Base-by-base conservation (phyloP, 2,329 filamentous ascomycete genomes). In the Magnaporthales sp. region DNA sequence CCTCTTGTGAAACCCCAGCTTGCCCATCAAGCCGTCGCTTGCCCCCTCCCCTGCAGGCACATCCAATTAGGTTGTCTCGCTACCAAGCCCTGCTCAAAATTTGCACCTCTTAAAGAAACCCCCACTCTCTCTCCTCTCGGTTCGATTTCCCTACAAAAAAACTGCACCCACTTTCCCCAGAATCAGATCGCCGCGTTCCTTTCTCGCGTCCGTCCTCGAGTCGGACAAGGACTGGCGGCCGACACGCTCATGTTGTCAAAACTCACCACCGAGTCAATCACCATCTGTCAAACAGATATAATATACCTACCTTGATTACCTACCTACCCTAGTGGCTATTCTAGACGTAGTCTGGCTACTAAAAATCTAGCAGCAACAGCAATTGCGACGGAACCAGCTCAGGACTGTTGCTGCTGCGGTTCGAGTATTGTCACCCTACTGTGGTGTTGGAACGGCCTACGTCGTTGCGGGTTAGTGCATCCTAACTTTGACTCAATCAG, bases 131-230 rank as follows among this genome's bases (percentile, higher is more conserved):
- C 56, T 24, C 22, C 24, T 60, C 56, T 60, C 56, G 24, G 22
- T 15, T 60, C 22, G 24, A 27, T 27, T 27, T 27, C 56, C 38
- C 38, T 46, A 46, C 38, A 38, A 46, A n/a, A 46, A 60, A 60
- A 60, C 56, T 27, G 56, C 56, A 60, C 56, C 56, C 56, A 60
- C 56, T 60, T 60, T 60, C 56, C 56, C 56, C 56, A 60, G 56
- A 27, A 29, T 60, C 26, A 24, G n/a, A 24, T 58, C 54, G 54
- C 54, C 38, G 38, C 38, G 38, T 46, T 46, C 38, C n/a, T 46
- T n/a, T 19, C 38, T 46, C 38, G 38, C 38, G 38, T 46, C 19
- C n/a, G 38, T 46, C 4, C 56, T 60, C 22, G 56, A 60, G 56
- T 60, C 24, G 56, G 22, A 60, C 56, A 27, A 27, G 26, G 22